A percentile compares a stretch with the other conserved stretches of the same genome.
These are phyloP conservation scores for Sclerotinia glacialis DNA, from an alignment of 2,329 filamentous ascomycete genomes.

Conservation along the genomic window DNA sequence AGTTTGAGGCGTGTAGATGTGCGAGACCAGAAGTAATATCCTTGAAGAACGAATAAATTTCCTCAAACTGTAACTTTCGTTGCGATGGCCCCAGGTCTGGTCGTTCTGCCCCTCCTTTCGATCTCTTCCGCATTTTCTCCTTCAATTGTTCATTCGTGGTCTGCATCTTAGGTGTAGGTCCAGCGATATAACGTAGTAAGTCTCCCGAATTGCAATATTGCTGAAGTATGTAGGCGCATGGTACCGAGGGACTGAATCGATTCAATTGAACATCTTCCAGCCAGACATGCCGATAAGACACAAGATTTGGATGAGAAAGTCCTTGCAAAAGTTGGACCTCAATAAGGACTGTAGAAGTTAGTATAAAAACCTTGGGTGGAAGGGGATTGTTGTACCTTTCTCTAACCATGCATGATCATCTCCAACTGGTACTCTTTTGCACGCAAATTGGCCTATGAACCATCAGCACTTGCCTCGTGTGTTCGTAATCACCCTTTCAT, in stretches of 20 bases:
- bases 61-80: constrained; percentile 65
- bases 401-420: constrained; percentile 94
- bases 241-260: constrained; percentile 84
- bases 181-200: constrained; percentile 81
- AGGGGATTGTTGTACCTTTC: constrained; percentile 49
- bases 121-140: constrained; percentile 77
- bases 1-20: constrained; percentile 85
- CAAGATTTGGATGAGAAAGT: constrained; percentile 89
- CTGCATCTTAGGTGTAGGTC: constrained; percentile 57
- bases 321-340: constrained; percentile 92
- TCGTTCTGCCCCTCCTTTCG: constrained; percentile 64
- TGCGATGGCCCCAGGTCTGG: constrained; percentile 37
- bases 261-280: constrained; percentile 83
- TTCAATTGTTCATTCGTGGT: constrained; percentile 81
- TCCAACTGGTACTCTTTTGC: constrained; percentile 93
- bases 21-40: constrained; percentile 91
- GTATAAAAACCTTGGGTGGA: background rate
- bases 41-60: constrained; percentile 95
- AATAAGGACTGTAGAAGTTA: constrained; percentile 58
- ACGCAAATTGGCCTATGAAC: constrained; percentile 71
- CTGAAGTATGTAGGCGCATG: constrained; percentile 94
- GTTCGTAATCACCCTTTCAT: constrained; percentile 26
- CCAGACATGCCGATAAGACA: constrained; percentile 97
- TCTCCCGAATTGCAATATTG: constrained; percentile 97
- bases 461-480: constrained; percentile 24